Evolutionary conservation across 75 land plant genomes (phyloP), one percentile per base, ranked within the genome.

Genomic region (Pseudotsuga menziesii): DNA sequence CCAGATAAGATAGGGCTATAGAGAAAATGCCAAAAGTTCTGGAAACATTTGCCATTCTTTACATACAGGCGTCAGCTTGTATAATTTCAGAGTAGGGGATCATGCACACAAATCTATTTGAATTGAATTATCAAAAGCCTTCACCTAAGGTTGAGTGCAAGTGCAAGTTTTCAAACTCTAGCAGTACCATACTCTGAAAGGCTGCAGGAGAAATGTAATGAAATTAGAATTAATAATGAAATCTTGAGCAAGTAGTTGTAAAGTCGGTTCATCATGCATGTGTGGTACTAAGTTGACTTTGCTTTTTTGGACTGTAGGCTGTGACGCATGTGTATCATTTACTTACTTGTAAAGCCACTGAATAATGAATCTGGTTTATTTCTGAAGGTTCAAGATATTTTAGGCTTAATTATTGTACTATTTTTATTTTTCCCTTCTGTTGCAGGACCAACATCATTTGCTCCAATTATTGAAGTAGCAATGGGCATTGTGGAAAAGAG

Each of bases 371-470:
- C 32, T 48, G 12, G 4, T 39, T 39, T 39, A 61, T n/a, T n/a
- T 61, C 23, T 20, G 8, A 62, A 62, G 23, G 9, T 26, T 23
- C 2, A 23, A 26, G 23, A 26, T 62, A 62, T 62, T 26, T 15
- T 62, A 62, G 26, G 23, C 74, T 20, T 72, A 9, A n/a, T 29
- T 11, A 72, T 25, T 72, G 1, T 11, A 13, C 25, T 26, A 12
- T 19, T 3, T 26, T 77, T n/a, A 55, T 41, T 20, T 70, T 61
- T n/a, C 4, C 27, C 9, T 22, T 48, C 15, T 77, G 75, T 39
- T n/a, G 54, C 83, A 93, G 98, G 98, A 15, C 98, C 98, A 55
- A 95, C 98, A 32, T 95, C 96, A 32, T 95, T 91, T 86, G 93
- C 90, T 20, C 98, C 98, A 39, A 80, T 94, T 2, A 89, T 94